Evolutionary conservation across 768 basidiomycete species (phyloP), one percentile per base, ranked within the genome.

Genomic region (Tulasnella sp.): DNA sequence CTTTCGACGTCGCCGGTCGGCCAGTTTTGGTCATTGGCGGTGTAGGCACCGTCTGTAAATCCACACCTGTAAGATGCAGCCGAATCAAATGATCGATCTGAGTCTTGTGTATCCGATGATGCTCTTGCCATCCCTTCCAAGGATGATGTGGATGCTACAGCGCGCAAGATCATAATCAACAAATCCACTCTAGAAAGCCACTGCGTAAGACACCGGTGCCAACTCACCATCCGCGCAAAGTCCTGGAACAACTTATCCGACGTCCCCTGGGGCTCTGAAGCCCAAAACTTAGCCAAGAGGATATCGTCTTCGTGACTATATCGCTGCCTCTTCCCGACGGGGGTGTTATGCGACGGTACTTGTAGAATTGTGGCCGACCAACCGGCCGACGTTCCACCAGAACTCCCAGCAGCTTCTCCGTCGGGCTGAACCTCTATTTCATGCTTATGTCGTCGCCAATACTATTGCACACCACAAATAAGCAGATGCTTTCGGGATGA

Each of bases 41-140:
- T 6, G 41, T 43, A 3, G 55, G 42, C 8, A 57, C n/a, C 25
- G 55, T 35, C 19, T 45, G 31, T 21, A 57, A 21, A 23, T 57
- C 55, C 29, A 46, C 42, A 11, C 55, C 55, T n/a, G n/a, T 34
- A 23, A 27, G 14, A 14, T 46, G 46, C 35, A 57, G 8, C 42
- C 39, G 32, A 15, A 57, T 32, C 14, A 57, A 50, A 41, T 49
- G 57, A 25, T 89, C 88, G 60, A 90, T 88, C 65, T 86, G 87
- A 11, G 79, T 75, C 65, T 89, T 90, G 67, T 90, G 88, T 63
- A 89, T 87, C 40, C 88, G 78, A 66, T 89, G 83, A 66, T 90
- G 88, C 64, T 91, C 88, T 67, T 91, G 88, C 88, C 88, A 91
- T 12, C 88, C 88, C 67, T 91, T 91, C 88, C 88, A 91, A 2